These are phyloP conservation scores for Penicillium sp. DNA, from an alignment of 2,329 filamentous ascomycete species.

Conservation along the genomic window DNA sequence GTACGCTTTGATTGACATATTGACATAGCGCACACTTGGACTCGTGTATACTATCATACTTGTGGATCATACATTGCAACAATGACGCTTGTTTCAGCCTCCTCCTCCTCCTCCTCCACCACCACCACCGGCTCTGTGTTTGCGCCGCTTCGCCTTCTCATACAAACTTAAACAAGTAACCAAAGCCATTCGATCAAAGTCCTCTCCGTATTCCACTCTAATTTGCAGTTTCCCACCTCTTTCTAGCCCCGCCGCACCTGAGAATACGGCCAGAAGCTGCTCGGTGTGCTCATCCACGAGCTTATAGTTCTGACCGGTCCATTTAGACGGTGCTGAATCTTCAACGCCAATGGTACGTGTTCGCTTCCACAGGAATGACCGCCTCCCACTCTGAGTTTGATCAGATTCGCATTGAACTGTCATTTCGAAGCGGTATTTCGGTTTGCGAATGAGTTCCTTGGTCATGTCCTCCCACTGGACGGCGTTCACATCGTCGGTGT, in stretches of 20 bases:
- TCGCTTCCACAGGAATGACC: conserved; percentile 23
- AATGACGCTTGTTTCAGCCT: conserved; percentile 2
- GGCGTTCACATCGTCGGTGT: conserved; percentile 15
- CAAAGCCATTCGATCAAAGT: conserved; percentile 15
- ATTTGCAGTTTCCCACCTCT: conserved; percentile 14
- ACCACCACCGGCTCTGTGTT: conserved; percentile 7
- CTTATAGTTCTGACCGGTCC: conserved; percentile 23
- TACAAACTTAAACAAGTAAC: conserved; percentile 13
- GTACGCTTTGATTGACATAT: not conserved
- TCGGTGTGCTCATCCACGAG: conserved; percentile 14
- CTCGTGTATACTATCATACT: not conserved
- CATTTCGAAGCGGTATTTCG: conserved; percentile 21
- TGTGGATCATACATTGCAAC: not conserved
- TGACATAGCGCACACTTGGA: not conserved
- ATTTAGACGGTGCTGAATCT: conserved; percentile 10
- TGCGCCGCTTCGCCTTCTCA: conserved; percentile 12
- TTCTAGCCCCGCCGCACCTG: conserved; percentile 4
- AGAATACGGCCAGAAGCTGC: conserved; percentile 15
- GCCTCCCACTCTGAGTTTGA: conserved; percentile 3
- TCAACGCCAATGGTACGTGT: conserved; percentile 20
- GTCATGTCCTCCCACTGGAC: conserved; percentile 24
- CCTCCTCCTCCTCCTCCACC: conserved; percentile 2
- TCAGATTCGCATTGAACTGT: conserved; percentile 3
- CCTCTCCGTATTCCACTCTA: conserved; percentile 11
- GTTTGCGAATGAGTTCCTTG: conserved; percentile 13